Evolutionary conservation across 768 basidiomycete species (phyloP).

Genomic region (Boletales sp.): DNA sequence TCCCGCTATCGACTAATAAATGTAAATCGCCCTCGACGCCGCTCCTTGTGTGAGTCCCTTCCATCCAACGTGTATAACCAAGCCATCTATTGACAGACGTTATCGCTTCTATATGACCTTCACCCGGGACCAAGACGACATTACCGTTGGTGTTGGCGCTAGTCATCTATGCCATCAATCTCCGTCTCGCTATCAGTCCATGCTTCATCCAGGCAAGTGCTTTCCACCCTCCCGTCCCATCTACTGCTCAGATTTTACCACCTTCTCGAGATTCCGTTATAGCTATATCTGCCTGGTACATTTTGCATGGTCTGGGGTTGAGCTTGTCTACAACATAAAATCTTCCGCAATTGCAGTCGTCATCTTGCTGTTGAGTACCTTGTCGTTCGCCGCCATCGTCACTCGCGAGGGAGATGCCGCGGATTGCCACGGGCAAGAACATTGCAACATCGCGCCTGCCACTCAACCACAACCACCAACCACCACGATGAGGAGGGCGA

Average conservation of each 20-base stretch:
- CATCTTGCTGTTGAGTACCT: conserved; percentile 5
- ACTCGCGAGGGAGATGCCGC: background rate
- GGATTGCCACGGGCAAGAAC: no score
- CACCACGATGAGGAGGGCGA: no score
- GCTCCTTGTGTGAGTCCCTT: no score
- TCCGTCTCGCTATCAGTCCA: conserved; percentile 9
- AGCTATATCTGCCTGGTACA: conserved; percentile 10
- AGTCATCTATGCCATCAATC: conserved; percentile 17
- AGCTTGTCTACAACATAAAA: conserved; percentile 5
- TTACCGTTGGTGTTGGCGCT: conserved; percentile 11
- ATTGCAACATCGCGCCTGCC: no score
- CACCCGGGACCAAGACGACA: background rate
- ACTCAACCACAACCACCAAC: no score
- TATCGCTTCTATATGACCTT: conserved; percentile 16
- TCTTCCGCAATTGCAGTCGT: conserved; percentile 6
- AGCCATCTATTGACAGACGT: no score
- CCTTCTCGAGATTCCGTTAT: conserved; percentile 9
- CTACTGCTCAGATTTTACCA: conserved; percentile 1
- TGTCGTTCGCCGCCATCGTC: conserved; percentile 4
- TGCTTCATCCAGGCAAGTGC: conserved; percentile 4
- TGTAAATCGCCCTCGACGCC: no score
- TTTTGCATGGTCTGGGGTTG: conserved; percentile 7
- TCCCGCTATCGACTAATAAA: no score
- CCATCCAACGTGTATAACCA: no score
- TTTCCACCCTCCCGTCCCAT: no score